Percentiles rank a stretch among this genome's conserved stretches.
These are phyloP conservation scores for Ceratobasidium sp. DNA, from an alignment of 1,284 basidiomycete species.

Conservation along the genomic window DNA sequence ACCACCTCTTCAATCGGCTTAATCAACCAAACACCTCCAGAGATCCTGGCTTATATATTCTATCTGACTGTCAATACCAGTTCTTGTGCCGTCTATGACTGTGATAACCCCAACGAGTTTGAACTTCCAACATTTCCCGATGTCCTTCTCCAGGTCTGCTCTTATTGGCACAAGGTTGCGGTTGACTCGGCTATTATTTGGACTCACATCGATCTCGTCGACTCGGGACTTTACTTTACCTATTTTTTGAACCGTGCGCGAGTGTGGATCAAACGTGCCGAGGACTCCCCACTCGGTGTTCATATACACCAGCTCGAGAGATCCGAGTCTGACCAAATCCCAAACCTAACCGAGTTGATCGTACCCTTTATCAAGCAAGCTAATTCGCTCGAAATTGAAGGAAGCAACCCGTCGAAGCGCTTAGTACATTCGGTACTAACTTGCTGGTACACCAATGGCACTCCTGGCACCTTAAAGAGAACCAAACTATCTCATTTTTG, in stretches of 20 bases:
- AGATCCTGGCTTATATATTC: conserved; percentile 22
- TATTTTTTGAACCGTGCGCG: conserved; percentile 6
- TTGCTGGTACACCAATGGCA: background rate
- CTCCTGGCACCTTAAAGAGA: background rate
- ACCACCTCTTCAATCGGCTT: too few relatives aligned
- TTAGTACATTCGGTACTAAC: background rate
- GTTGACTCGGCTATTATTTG: background rate
- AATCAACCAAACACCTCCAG: background rate
- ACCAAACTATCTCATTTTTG: background rate
- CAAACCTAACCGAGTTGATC: background rate
- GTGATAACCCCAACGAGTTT: background rate
- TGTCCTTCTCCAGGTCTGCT: background rate
- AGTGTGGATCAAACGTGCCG: background rate
- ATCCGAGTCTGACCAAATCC: background rate
- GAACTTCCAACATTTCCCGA: background rate
- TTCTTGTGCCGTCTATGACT: background rate
- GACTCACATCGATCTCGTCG: conserved; percentile 15
- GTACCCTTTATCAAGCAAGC: background rate
- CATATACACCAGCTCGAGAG: background rate
- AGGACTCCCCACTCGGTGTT: background rate
- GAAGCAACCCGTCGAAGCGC: background rate
- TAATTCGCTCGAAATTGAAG: background rate
- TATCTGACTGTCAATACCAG: background rate
- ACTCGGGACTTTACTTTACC: background rate
- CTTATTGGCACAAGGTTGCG: background rate